phyloP scores from a whole-genome alignment of 805 yeast species.

The Cyberlindnera saturnus region DNA sequence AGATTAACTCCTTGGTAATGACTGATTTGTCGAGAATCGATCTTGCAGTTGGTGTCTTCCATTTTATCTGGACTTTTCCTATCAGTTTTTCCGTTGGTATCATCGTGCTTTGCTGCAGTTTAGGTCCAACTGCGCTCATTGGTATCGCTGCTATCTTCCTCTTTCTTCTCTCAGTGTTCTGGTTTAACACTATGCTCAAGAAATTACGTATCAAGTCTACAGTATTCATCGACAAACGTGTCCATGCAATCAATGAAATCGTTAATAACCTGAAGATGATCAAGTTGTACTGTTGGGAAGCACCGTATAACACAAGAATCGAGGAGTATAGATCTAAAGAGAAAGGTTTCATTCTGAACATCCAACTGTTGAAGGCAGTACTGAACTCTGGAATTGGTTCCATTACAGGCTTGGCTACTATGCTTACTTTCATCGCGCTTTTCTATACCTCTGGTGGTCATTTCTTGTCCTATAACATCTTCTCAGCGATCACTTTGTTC shows the following conservation, averaged over 20 bases:
- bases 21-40: constrained; percentile 80
- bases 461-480: constrained; percentile 54
- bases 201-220: constrained; percentile 51
- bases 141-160: constrained; percentile 57
- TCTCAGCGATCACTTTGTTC: constrained; percentile 67
- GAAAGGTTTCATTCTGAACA: constrained; percentile 50
- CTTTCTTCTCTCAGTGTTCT: constrained; percentile 34
- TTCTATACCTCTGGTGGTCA: constrained; percentile 35
- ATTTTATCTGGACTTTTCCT: constrained; percentile 59
- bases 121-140: constrained; percentile 68
- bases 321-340: constrained; percentile 53
- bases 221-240: constrained; percentile 68
- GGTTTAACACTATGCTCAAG: constrained; percentile 47
- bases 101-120: constrained; percentile 55
- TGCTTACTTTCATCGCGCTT: constrained; percentile 64
- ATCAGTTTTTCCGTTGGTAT: constrained; percentile 56
- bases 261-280: constrained; percentile 74
- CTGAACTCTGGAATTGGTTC: constrained; percentile 61
- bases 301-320: constrained; percentile 59
- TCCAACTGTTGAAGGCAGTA: constrained; percentile 61
- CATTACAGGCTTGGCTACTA: constrained; percentile 43
- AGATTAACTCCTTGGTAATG: constrained; percentile 71
- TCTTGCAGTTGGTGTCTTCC: constrained; percentile 64
- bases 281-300: constrained; percentile 90
- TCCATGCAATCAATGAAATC: constrained; percentile 70